phyloP scores from a whole-genome alignment of 352 stramenopile species.

The Globisporangium spinosum region DNA sequence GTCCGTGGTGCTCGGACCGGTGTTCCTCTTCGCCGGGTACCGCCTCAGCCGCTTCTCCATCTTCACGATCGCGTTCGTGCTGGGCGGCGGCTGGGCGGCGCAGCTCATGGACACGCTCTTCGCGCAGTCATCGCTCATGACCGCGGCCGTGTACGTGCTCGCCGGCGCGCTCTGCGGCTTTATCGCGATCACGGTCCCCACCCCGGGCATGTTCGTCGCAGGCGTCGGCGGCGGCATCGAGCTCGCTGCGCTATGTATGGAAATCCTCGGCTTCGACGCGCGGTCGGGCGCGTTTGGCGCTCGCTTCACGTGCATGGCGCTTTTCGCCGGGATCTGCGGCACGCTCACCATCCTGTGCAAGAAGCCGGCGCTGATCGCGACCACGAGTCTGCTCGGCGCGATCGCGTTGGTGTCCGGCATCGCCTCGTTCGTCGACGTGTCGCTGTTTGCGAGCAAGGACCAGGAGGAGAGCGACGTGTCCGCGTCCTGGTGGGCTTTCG shows the following conservation, averaged over 20 bases:
- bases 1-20: neutral
- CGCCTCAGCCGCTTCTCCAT: neutral
- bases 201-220: neutral
- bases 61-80: neutral
- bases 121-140: neutral
- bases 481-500: neutral
- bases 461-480: neutral
- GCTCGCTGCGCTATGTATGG: neutral
- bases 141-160: neutral
- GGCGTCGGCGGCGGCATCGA: neutral
- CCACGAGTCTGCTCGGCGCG: neutral
- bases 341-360: neutral
- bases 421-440: neutral
- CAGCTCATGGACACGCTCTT: neutral
- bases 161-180: neutral
- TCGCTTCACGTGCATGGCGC: neutral
- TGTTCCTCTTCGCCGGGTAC: neutral
- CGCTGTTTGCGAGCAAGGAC: neutral
- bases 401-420: neutral
- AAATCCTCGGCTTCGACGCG: neutral
- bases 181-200: neutral
- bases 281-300: neutral
- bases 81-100: neutral
- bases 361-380: neutral
- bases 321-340: neutral